Base-by-base conservation (phyloP, 192 early-diverging fungal genomes). In the Radiomyces spectabilis region DNA sequence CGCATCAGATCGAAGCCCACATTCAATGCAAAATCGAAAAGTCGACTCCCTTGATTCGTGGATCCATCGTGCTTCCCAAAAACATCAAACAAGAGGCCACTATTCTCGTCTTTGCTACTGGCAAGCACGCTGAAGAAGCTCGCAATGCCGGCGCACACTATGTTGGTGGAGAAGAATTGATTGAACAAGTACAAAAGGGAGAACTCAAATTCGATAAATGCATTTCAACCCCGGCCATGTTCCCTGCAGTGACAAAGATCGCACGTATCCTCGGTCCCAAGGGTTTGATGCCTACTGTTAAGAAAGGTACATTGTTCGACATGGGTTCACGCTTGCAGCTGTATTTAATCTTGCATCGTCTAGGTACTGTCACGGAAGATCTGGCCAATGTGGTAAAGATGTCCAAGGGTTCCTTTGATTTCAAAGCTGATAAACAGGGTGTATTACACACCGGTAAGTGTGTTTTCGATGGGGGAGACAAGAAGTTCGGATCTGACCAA, bases 281-380 rank as follows among this genome's bases (percentile, higher is more conserved):
- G 64, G 91, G 92, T n/a, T 73, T 98, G 52, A 96, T 98, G 95
- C 95, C 95, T 21, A 94, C 85, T 3, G 71, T 80, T 21, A 88
- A 87, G 42, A 87, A 85, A 60, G 86, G 86, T 41, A 57, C 45
- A n/a, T n/a, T n/a, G n/a, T n/a, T n/a, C n/a, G n/a, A n/a, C n/a
- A n/a, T n/a, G n/a, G n/a, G n/a, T n/a, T n/a, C n/a, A n/a, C n/a
- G n/a, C n/a, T n/a, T n/a, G n/a, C n/a, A 45, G 8, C 9, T 45
- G 9, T 13, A 45, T 45, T 7, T 18, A 18, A n/a, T n/a, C n/a
- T n/a, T n/a, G n/a, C n/a, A n/a, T n/a, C n/a, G n/a, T n/a, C n/a
- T 46, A 68, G 65, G 65, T 22, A 94, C 91, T 18, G 91, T 93
- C 2, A 88, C 88, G 0, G 79, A 84, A 44, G 88, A 89, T 55